Conservation (phyloP, 228 moss, liverwort and hornwort genomes). For the Sphagnum magellanicum region DNA sequence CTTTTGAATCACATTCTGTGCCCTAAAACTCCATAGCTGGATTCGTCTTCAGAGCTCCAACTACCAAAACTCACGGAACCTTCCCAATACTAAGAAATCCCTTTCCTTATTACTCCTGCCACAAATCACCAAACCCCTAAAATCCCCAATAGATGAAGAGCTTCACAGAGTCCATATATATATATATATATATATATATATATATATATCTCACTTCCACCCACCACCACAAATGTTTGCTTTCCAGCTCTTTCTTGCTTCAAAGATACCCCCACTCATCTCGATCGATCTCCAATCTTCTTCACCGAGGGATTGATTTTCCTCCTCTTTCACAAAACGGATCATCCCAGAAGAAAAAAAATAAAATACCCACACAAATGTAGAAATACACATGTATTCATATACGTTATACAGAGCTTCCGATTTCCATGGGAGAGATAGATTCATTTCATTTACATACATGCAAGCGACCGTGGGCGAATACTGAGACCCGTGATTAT, state of each 20-base stretch:
- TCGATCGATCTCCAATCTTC: not conserved
- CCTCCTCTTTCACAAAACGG: not conserved
- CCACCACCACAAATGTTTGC: too few species aligned
- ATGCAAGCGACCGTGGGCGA: conserved; percentile 56
- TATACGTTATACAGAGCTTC: not conserved
- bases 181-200: too few species aligned
- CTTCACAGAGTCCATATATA: too few species aligned
- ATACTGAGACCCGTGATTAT: conserved; percentile 48
- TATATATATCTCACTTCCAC: too few species aligned
- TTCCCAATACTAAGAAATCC: not conserved
- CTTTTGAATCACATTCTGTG: not conserved
- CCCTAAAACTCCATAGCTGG: not conserved
- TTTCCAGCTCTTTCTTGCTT: too few species aligned
- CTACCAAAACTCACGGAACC: not conserved
- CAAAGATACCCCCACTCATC: not conserved
- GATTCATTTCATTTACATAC: conserved; percentile 11
- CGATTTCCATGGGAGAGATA: not conserved
- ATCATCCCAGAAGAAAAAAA: not conserved
- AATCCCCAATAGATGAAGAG: too few species aligned
- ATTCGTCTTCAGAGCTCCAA: not conserved
- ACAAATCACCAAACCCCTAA: too few species aligned
- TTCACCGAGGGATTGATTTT: not conserved
- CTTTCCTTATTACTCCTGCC: not conserved
- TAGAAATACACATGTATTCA: too few species aligned
- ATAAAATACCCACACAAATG: not conserved